Evolutionary conservation across 2,329 filamentous ascomycete species (phyloP).

Genomic region (Rhinocladiella similis): DNA sequence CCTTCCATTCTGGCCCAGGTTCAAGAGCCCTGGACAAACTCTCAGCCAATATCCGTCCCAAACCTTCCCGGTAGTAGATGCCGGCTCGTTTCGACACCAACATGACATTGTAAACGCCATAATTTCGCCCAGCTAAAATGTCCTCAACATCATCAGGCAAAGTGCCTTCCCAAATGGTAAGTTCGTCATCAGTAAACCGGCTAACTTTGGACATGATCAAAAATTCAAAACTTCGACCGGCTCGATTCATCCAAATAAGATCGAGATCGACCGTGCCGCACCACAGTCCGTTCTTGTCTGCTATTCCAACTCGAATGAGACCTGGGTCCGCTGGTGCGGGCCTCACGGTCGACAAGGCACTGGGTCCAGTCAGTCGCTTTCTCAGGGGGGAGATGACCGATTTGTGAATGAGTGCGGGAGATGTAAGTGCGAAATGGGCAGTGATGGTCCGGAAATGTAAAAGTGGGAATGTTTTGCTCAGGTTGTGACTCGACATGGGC

Average conservation of each 20-base stretch:
- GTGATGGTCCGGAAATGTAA: conserved; percentile 28
- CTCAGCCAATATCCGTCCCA: conserved; percentile 27
- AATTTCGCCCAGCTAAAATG: conserved; percentile 17
- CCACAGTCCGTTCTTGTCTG: conserved; percentile 26
- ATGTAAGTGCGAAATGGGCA: conserved; percentile 24
- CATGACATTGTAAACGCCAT: conserved; percentile 30
- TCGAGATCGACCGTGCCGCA: conserved; percentile 31
- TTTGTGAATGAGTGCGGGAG: conserved; percentile 26
- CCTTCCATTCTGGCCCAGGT: conserved; percentile 27
- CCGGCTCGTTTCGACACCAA: conserved; percentile 25
- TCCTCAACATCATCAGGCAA: conserved; percentile 28
- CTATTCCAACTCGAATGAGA: conserved; percentile 28
- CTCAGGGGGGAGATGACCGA: conserved; percentile 29
- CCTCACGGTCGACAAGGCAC: conserved; percentile 28
- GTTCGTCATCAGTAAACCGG: conserved; percentile 28
- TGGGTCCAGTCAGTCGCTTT: conserved; percentile 30
- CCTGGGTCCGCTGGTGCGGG: conserved; percentile 30
- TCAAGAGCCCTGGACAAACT: conserved; percentile 21
- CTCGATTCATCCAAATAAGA: conserved; percentile 17
- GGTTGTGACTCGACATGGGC: conserved; percentile 17
- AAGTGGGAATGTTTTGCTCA: conserved; percentile 20
- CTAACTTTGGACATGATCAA: conserved; percentile 29
- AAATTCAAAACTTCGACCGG: conserved; percentile 25
- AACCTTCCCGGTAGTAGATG: conserved; percentile 27
- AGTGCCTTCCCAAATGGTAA: conserved; percentile 25